phyloP scores from a whole-genome alignment of 495 filamentous ascomycete species.

The Penicillium odoratum region DNA sequence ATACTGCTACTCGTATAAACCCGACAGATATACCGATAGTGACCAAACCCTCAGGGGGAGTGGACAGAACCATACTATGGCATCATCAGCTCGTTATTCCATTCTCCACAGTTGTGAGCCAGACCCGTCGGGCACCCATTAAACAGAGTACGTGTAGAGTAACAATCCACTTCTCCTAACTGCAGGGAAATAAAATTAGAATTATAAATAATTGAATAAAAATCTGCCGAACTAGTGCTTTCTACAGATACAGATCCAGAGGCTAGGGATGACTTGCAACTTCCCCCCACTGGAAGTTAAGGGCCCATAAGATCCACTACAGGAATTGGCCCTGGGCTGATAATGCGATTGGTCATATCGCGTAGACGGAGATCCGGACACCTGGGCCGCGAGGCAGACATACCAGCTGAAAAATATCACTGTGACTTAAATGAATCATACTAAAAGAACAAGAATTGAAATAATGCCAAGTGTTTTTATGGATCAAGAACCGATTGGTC shows the following conservation, averaged over 20 bases:
- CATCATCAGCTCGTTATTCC: background rate
- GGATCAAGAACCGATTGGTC: background rate
- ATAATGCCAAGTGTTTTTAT: background rate
- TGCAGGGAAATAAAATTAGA: too few species aligned
- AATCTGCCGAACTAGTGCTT: background rate
- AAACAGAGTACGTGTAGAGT: background rate
- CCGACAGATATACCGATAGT: background rate
- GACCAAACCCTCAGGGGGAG: background rate
- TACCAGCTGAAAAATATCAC: conserved; percentile 24
- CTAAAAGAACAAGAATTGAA: background rate
- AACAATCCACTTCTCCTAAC: background rate
- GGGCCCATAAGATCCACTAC: background rate
- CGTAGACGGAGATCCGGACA: conserved; percentile 19
- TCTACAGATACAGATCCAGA: background rate
- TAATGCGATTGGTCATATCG: conserved; percentile 9
- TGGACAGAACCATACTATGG: background rate
- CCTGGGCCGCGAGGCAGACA: conserved; percentile 28
- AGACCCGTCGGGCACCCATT: background rate
- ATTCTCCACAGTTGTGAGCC: background rate
- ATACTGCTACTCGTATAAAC: background rate
- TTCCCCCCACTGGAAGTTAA: background rate
- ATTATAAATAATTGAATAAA: background rate
- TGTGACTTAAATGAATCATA: background rate
- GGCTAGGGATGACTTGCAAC: background rate
- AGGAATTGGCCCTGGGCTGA: background rate